A percentile compares a stretch with the other conserved stretches of the same genome.
Conservation (phyloP, 1,284 basidiomycete genomes). For the Ustilago bromivora region DNA sequence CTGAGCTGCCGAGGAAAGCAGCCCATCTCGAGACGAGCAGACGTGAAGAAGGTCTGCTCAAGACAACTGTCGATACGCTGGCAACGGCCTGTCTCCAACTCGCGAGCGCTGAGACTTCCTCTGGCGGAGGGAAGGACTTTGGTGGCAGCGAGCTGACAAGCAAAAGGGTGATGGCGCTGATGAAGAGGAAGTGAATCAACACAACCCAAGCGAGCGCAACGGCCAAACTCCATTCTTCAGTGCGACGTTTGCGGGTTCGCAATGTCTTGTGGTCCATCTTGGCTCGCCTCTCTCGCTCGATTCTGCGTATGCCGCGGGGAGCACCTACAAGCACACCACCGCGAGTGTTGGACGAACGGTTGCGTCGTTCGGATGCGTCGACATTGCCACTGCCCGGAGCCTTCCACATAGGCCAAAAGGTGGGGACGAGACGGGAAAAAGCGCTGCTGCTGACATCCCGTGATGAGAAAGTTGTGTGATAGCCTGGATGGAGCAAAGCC, state of each 20-base stretch:
- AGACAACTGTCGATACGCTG: conserved; percentile 8
- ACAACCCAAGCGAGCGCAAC: conserved; percentile 81
- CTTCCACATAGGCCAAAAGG: conserved; percentile 68
- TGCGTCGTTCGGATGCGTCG: conserved; percentile 6
- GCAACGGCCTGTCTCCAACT: conserved; percentile 23
- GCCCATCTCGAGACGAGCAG: conserved; percentile 75
- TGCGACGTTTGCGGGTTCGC: conserved; percentile 66
- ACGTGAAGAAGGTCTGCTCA: conserved; percentile 52
- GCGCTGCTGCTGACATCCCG: conserved; percentile 59
- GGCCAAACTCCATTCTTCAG: conserved; percentile 81
- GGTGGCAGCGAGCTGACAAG: conserved; percentile 31
- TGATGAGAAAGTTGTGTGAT: conserved; percentile 12
- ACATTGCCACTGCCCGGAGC: conserved; percentile 35
- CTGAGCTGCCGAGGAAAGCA: conserved; percentile 85
- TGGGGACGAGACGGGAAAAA: conserved; percentile 57
- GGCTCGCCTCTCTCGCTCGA: conserved; percentile 38
- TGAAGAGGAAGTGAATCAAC: conserved; percentile 75
- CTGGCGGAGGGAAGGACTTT: conserved; percentile 42
- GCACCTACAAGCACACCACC: conserved; percentile 31
- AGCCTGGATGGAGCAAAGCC: conserved; percentile 8
- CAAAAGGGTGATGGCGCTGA: conserved; percentile 35
- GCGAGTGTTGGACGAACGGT: conserved; percentile 7
- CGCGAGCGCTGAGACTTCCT: conserved; percentile 33
- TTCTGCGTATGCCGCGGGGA: conserved; percentile 40
- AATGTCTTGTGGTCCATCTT: conserved; percentile 22